These are phyloP conservation scores for Tardiomyces blankii DNA, from an alignment of 1,139 yeast species.

Conservation along the genomic window DNA sequence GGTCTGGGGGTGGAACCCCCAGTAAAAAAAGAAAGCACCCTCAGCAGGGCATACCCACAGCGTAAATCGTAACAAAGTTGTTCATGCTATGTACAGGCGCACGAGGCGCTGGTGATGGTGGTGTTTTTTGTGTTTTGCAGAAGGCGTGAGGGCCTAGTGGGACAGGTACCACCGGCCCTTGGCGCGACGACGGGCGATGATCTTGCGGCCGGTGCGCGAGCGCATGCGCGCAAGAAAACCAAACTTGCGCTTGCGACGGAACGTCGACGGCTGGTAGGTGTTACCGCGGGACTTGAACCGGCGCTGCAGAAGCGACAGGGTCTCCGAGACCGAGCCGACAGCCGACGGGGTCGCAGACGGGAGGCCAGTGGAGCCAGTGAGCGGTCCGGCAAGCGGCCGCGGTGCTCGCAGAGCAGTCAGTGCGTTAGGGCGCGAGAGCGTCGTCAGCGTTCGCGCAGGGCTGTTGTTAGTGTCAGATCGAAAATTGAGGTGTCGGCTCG, in stretches of 20 bases:
- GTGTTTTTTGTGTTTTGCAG: too few relatives aligned
- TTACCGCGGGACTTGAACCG: slow-evolving; percentile 42
- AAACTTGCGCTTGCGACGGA: slow-evolving; percentile 78
- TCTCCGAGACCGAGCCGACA: neutral
- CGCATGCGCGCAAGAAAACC: slow-evolving; percentile 88
- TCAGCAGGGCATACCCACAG: too few relatives aligned
- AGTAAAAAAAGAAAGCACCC: too few relatives aligned
- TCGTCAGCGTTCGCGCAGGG: slow-evolving; percentile 10
- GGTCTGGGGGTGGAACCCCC: too few relatives aligned
- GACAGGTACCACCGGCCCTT: slow-evolving; percentile 94
- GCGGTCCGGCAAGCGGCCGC: neutral
- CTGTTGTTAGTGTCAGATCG: neutral
- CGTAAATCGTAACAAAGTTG: too few relatives aligned
- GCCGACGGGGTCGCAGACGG: neutral
- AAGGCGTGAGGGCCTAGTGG: slow-evolving; percentile 35
- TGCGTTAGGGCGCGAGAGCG: slow-evolving; percentile 7
- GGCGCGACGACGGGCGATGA: slow-evolving; percentile 64
- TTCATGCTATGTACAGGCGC: neutral
- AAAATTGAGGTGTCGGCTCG: too few relatives aligned
- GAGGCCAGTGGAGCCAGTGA: neutral
- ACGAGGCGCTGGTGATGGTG: too few relatives aligned
- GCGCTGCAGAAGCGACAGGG: slow-evolving; percentile 5
- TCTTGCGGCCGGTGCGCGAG: slow-evolving; percentile 67
- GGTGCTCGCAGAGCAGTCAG: slow-evolving; percentile 9
- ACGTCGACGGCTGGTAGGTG: slow-evolving; percentile 87